Evolutionary conservation across 2,329 filamentous ascomycete species (phyloP).

Genomic region (Aspergillus fijiensis): DNA sequence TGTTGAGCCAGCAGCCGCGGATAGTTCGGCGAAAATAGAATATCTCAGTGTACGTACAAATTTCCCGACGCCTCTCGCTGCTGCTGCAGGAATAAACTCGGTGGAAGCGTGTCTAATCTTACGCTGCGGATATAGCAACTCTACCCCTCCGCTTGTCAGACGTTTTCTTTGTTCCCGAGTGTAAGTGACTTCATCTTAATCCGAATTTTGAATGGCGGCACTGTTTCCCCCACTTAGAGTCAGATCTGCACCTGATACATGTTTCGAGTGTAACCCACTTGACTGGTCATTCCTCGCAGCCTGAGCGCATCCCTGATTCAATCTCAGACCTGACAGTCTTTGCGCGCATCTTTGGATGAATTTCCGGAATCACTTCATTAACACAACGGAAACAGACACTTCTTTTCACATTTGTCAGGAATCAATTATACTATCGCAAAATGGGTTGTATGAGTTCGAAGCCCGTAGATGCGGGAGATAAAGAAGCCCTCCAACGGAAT

Average conservation of each 20-base stretch:
- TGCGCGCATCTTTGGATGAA: neutral
- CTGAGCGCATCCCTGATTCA: slow-evolving; percentile 22
- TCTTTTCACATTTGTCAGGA: neutral
- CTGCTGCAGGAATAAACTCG: too few relatives aligned
- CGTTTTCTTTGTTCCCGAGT: neutral
- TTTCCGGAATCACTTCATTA: neutral
- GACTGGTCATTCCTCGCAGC: slow-evolving; percentile 11
- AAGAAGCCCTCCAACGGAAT: slow-evolving; percentile 44
- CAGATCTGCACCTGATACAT: slow-evolving; percentile 10
- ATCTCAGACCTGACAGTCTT: neutral
- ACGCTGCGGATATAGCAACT: neutral
- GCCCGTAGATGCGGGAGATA: slow-evolving; percentile 39
- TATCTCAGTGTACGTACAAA: slow-evolving; percentile 3
- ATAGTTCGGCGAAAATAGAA: neutral
- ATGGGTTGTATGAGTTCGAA: slow-evolving; percentile 50
- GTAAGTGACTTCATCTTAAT: neutral
- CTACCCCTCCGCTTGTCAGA: neutral
- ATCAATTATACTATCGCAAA: slow-evolving; percentile 15
- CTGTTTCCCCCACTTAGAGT: neutral
- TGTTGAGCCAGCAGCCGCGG: neutral
- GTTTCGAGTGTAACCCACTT: slow-evolving; percentile 11
- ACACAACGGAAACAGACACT: slow-evolving; percentile 2
- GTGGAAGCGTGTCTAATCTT: slow-evolving; percentile 1
- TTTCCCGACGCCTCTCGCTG: neutral
- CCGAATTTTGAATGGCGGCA: neutral